Base-by-base conservation (phyloP, 2,329 filamentous ascomycete genomes). In the Aureobasidium sp. region DNA sequence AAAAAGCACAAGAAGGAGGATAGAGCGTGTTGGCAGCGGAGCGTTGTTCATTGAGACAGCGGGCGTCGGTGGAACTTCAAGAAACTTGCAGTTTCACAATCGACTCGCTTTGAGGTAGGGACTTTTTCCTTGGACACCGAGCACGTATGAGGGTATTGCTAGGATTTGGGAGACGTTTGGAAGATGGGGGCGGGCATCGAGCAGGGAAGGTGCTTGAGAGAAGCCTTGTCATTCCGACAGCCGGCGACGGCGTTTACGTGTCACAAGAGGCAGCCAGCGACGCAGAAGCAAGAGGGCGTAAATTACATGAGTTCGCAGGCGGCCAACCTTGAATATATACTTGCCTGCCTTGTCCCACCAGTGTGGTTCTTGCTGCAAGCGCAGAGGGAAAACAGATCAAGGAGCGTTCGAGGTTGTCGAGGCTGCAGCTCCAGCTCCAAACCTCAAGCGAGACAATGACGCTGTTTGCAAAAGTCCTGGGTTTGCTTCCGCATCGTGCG, bases 211-310 rank as follows among this genome's bases (percentile, higher is more conserved):
- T 41, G 32, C 48, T 52, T 13, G 11, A 21, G 27, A n/a, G 50
- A 27, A 41, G 50, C 36, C 49, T 42, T 54, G 50, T 54, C 50
- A 54, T 54, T 54, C 50, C 50, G 50, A 21, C 36, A 16, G 50
- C 50, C 50, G 49, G 4, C 49, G 49, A 39, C 49, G 36, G 36
- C 36, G 37, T 55, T 55, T 55, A 55, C 52, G 37, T 55, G 52
- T 55, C 5, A 55, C 37, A 44, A 55, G 39, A 54, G 37, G 37
- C 52, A 42, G 52, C 52, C 52, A 32, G 52, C 52, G 25, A 55
- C 34, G 52, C 52, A 44, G 29, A 29, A 30, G 25, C 32, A 29
- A 55, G 52, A 42, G 37, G 52, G n/a, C 27, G 25, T 44, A 30
- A 30, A 21, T n/a, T 27, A 44, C 52, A 55, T 55, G 52, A 27